Base-by-base conservation (phyloP, 768 basidiomycete genomes). In the Stropharia rugosoannulata region DNA sequence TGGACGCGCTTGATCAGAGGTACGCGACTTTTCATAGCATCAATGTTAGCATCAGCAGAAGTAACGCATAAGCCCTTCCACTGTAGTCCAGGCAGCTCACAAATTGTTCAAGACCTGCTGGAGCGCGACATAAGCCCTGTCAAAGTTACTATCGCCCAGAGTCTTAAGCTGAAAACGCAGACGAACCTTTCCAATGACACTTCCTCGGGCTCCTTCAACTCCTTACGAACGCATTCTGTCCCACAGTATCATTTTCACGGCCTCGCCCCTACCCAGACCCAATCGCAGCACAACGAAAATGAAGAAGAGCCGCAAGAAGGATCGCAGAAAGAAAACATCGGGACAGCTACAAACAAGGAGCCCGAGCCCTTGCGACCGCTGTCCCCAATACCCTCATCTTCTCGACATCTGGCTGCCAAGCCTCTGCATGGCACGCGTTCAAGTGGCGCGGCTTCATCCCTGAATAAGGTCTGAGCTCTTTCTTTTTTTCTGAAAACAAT, bases 161-260 rank as follows among this genome's bases (percentile, higher is more conserved):
- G 44, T 41, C 51, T 61, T 15, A 45, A 48, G 40, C 53, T 55
- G 36, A 65, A 61, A 55, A 53, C 66, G 43, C 60, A 71, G 46
- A 57, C 63, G 22, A 49, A 65, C 13, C 61, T 59, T 36, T 64
- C 65, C 36, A 71, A 72, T 29, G 74, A 78, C 43, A 63, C 70
- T 49, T 79, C 79, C 3, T 62, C 69, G 32, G 75, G 77, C 60
- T 81, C 77, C 10, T 75, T 69, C 35, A 64, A 68, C 62, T 69
- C 71, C 58, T 66, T 77, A 47, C 66, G 70, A 36, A 59, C 67
- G 50, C 67, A 64, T 59, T 66, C 70, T 37, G 65, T 72, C 38
- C 78, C 81, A 27, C 75, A 73, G 53, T 85, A 86, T 68, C 78
- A 82, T 63, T 77, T 83, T 57, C 79, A 83, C 61, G 86, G 83